Evolutionary conservation across 192 early-diverging fungal species (phyloP).

Genomic region (Piromyces finnis): DNA sequence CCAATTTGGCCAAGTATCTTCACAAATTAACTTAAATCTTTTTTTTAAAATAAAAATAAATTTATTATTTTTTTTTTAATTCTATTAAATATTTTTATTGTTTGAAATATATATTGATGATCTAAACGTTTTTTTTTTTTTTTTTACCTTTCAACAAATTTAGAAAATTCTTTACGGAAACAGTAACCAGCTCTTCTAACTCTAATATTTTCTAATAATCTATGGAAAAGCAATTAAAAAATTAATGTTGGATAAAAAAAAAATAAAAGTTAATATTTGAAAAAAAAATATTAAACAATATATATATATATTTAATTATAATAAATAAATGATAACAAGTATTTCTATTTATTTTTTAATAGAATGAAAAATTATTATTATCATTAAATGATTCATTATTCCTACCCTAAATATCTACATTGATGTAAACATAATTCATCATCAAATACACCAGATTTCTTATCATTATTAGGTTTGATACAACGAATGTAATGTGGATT

Average conservation of each 20-base stretch:
- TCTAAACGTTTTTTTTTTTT: too few species aligned
- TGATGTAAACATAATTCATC: constrained; percentile 21
- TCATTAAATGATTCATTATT: too few species aligned
- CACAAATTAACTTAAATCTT: constrained; percentile 50
- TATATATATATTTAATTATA: too few species aligned
- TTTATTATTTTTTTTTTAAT: too few species aligned
- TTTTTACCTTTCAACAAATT: constrained; percentile 42
- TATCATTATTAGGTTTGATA: constrained; percentile 96
- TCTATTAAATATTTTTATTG: too few species aligned
- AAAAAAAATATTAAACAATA: constrained; percentile 49
- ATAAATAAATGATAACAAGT: too few species aligned
- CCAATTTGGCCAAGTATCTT: constrained; percentile 59
- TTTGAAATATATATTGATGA: too few species aligned
- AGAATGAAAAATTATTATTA: too few species aligned
- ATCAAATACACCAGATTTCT: constrained; percentile 79
- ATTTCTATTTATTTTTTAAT: too few species aligned
- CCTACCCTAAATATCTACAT: constrained; percentile 88
- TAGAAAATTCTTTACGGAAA: constrained; percentile 83
- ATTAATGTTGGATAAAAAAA: not conserved
- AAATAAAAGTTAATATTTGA: not conserved
- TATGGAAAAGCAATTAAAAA: too few species aligned
- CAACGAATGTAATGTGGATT: constrained; percentile 5
- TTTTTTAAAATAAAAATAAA: too few species aligned
- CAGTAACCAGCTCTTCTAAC: constrained; percentile 93
- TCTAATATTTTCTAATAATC: constrained; percentile 67